A percentile compares a stretch with the other conserved stretches of the same genome.
These are phyloP conservation scores for Aschersonia sp. DNA, from an alignment of 2,329 filamentous ascomycete species.

Conservation along the genomic window DNA sequence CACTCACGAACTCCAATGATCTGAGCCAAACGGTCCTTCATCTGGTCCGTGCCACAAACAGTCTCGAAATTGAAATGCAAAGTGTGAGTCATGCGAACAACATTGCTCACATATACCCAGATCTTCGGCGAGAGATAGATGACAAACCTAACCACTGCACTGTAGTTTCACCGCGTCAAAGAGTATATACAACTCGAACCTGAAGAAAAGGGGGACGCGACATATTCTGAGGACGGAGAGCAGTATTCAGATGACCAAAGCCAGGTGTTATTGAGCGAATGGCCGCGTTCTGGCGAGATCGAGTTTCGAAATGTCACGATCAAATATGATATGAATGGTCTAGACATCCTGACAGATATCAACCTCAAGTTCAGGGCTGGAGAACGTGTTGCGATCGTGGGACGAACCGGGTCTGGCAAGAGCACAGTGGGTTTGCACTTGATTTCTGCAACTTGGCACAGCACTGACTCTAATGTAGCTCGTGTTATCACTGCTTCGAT, in stretches of 20 bases:
- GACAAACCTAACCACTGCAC: neutral
- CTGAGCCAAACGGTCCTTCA: conserved; percentile 35
- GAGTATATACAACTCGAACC: conserved; percentile 32
- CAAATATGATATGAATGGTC: conserved; percentile 28
- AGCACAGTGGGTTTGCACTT: conserved; percentile 45
- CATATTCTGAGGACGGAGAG: conserved; percentile 21
- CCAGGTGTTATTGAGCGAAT: conserved; percentile 24
- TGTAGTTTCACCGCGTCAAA: conserved; percentile 31
- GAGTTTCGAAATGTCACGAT: conserved; percentile 37
- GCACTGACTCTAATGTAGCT: conserved; percentile 14
- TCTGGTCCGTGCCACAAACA: conserved; percentile 38
- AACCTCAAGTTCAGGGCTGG: conserved; percentile 45
- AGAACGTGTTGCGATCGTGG: conserved; percentile 65
- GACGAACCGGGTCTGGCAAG: conserved; percentile 72
- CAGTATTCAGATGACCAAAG: conserved; percentile 24
- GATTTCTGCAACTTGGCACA: neutral
- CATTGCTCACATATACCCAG: neutral
- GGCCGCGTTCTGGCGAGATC: conserved; percentile 31
- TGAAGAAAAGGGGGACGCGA: conserved; percentile 27
- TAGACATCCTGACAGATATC: conserved; percentile 34
- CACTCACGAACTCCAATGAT: conserved; percentile 39
- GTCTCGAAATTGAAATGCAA: conserved; percentile 42
- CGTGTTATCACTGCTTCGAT: conserved; percentile 38
- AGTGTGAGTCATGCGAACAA: conserved; percentile 17
- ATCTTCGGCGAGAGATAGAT: neutral